Evolutionary conservation across 805 yeast species (phyloP).

Genomic region (Suhomyces sp.): DNA sequence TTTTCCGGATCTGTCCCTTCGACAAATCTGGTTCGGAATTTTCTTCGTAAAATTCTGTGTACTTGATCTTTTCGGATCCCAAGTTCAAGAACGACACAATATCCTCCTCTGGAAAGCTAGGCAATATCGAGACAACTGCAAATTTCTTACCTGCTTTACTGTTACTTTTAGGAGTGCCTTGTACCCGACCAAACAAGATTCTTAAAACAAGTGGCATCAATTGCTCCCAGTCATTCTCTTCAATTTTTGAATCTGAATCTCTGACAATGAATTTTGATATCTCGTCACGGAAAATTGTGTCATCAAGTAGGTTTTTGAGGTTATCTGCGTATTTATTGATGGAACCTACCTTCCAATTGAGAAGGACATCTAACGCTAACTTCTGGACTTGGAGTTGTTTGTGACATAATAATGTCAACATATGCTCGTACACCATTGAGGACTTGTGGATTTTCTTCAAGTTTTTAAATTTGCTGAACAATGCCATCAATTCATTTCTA

Average conservation of each 20-base stretch:
- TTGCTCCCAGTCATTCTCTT: conserved; percentile 52
- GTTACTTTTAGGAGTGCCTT: conserved; percentile 63
- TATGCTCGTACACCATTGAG: conserved; percentile 50
- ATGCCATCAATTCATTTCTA: conserved; percentile 52
- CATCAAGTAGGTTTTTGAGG: conserved; percentile 73
- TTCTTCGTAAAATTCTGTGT: conserved; percentile 28
- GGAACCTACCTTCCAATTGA: conserved; percentile 58
- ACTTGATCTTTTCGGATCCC: conserved; percentile 55
- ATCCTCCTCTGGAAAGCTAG: conserved; percentile 50
- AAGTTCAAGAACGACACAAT: conserved; percentile 59
- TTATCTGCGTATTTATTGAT: conserved; percentile 70
- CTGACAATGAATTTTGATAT: conserved; percentile 56
- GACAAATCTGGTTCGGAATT: conserved; percentile 11
- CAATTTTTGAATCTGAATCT: conserved; percentile 52
- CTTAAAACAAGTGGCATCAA: conserved; percentile 74
- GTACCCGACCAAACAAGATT: conserved; percentile 84
- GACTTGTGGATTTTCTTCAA: conserved; percentile 53
- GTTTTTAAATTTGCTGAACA: conserved; percentile 63
- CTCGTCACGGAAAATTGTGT: conserved; percentile 82
- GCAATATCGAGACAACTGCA: conserved; percentile 64
- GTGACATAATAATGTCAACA: conserved; percentile 59
- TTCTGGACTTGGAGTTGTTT: conserved; percentile 63
- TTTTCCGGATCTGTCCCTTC: conserved; percentile 42
- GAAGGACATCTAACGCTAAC: conserved; percentile 64
- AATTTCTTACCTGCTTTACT: conserved; percentile 68